phyloP scores from a whole-genome alignment of 257 asterid species.

The Scutellaria galericulata region DNA sequence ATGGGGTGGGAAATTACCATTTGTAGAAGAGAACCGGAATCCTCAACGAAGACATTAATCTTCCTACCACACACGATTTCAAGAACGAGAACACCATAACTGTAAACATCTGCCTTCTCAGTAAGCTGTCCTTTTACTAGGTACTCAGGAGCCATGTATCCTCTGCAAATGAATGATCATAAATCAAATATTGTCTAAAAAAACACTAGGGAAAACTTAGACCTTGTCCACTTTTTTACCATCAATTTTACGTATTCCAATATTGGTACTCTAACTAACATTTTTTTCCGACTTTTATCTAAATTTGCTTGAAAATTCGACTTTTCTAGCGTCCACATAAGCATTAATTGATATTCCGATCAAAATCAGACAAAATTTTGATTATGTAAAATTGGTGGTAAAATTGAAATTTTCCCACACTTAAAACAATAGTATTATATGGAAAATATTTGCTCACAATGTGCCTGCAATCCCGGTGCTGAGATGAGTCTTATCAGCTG shows the following conservation, averaged over 20 bases:
- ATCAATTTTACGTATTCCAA: no score
- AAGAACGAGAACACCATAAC: slow-evolving; percentile 86
- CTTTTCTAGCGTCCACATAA: no score
- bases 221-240: no score
- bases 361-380: no score
- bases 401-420: no score
- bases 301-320: no score
- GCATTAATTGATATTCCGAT: no score
- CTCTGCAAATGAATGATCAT: slow-evolving; percentile 50
- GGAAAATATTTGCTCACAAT: slow-evolving; percentile 59
- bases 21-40: slow-evolving; percentile 75
- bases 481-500: slow-evolving; percentile 80
- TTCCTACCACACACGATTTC: slow-evolving; percentile 79
- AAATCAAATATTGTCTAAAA: neutral
- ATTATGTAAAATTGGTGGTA: no score
- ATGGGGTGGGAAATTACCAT: slow-evolving; percentile 45
- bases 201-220: no score
- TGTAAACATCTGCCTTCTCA: slow-evolving; percentile 91
- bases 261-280: no score
- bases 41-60: slow-evolving; percentile 71
- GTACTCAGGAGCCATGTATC: slow-evolving; percentile 98
- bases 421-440: neutral
- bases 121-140: slow-evolving; percentile 93
- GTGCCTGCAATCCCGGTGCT: slow-evolving; percentile 97
- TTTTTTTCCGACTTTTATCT: no score